Base-by-base conservation (phyloP, 148 eudicot species). In the Tetragonia tetragonoides region DNA sequence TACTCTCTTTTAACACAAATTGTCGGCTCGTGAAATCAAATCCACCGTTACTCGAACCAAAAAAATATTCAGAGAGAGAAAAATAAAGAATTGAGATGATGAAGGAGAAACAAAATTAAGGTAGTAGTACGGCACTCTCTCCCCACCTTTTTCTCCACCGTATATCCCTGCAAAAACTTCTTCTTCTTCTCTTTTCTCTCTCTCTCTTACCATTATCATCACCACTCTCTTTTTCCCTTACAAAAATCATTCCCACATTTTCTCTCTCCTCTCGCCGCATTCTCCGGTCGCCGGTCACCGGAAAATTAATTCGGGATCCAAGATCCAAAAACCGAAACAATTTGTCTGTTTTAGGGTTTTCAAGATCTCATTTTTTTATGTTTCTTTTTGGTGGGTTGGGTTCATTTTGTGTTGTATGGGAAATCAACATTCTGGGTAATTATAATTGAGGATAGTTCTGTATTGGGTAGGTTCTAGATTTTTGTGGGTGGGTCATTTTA, bases 1-100 rank as follows among this genome's bases (percentile, higher is more conserved):
- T 7, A 6, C 2, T 49, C 12, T 49, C 40, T 5, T 68, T 68
- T 41, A 18, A 68, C 72, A 68, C 53, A 28, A 53, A 68, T 41
- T 68, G 72, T 77, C 80, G 80, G 80, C 80, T 77, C 80, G n/a
- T 77, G 68, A 64, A 51, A 41, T 56, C 68, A 64, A 51, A 41
- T 56, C 68, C 75, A 70, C 80, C 73, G 80, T 67, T 18, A 20
- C 64, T 57, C 59, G 28, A 28, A 28, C 34, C 34, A 28, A 28
- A 28, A 28, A 28, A 28, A 28, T 28, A 69, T 69, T 69, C 57
- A 21, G 34, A 59, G 46, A 53, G 63, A 56, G 40, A 44, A 23
- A 21, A 0, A 20, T 23, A 14, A 34, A 21, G 53, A 61, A 5
- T 11, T 3, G 70, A 59, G 4, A 41, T 18, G 46, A 16, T 10